phyloP scores from a whole-genome alignment of 2,329 filamentous ascomycete species.

The Trichoderma oligosporum region DNA sequence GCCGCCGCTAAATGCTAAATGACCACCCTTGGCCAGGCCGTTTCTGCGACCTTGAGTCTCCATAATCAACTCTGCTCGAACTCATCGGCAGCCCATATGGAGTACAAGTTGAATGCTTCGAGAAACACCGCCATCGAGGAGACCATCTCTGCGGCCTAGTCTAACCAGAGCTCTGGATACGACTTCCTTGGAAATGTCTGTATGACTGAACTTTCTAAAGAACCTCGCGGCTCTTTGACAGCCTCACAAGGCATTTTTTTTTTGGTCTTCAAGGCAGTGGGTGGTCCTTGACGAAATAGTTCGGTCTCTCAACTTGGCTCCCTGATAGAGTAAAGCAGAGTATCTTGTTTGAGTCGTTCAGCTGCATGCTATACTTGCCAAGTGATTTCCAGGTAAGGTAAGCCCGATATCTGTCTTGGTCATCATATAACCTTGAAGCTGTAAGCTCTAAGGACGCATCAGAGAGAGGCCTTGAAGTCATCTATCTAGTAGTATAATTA shows the following conservation, averaged over 20 bases:
- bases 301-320: too few relatives aligned
- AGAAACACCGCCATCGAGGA: constrained; percentile 14
- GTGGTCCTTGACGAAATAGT: too few relatives aligned
- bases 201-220: neutral
- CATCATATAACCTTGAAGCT: too few relatives aligned
- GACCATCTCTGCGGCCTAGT: constrained; percentile 16
- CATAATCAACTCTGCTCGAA: neutral
- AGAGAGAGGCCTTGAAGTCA: too few relatives aligned
- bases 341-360: too few relatives aligned
- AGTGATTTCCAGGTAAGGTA: too few relatives aligned
- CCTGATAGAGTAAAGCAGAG: too few relatives aligned
- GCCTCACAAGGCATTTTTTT: constrained; percentile 16
- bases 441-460: too few relatives aligned
- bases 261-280: too few relatives aligned
- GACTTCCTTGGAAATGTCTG: neutral
- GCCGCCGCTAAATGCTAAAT: constrained; percentile 10
- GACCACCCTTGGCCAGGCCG: constrained; percentile 18
- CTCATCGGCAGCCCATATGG: neutral
- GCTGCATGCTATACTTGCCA: too few relatives aligned
- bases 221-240: neutral
- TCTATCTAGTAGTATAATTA: too few relatives aligned
- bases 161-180: neutral
- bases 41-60: constrained; percentile 21
- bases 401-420: too few relatives aligned
- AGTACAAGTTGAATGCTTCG: constrained; percentile 2